Conservation (phyloP, 768 basidiomycete species). For the Leccinum arenicola region DNA sequence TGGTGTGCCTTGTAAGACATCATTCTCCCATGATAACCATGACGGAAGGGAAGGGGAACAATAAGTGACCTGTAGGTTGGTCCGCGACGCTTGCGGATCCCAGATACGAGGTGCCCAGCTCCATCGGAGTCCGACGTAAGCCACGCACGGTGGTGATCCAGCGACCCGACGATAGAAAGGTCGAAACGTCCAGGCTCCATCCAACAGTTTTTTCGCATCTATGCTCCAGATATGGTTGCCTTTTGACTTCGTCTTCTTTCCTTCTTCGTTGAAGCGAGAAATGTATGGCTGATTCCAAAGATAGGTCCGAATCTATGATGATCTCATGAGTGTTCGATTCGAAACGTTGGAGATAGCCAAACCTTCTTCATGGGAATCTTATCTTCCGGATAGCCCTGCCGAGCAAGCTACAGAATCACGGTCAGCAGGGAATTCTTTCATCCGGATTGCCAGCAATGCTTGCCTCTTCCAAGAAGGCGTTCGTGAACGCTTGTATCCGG, state of each 20-base stretch:
- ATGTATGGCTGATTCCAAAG: conserved; percentile 95
- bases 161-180: conserved; percentile 87
- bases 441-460: conserved; percentile 16
- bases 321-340: conserved; percentile 21
- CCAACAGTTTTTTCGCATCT: conserved; percentile 81
- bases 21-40: conserved; percentile 89
- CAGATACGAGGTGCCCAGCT: conserved; percentile 91
- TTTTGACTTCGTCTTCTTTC: conserved; percentile 98
- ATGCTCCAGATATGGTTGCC: conserved; percentile 99
- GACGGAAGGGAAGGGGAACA: conserved; percentile 77
- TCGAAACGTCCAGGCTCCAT: conserved; percentile 82
- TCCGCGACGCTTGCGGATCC: conserved; percentile 91
- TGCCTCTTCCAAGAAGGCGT: conserved; percentile 91
- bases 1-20: conserved; percentile 79
- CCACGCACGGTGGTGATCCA: conserved; percentile 76
- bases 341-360: conserved; percentile 21
- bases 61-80: conserved; percentile 76
- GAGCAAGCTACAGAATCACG: conserved; percentile 55
- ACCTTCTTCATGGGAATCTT: conserved; percentile 98
- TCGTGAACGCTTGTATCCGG: conserved; percentile 96
- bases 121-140: conserved; percentile 80
- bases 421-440: conserved; percentile 8
- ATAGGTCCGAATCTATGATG: conserved; percentile 79
- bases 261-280: conserved; percentile 96
- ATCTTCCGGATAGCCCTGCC: conserved; percentile 87